Evolutionary conservation across 2,329 filamentous ascomycete genomes (phyloP).

Genomic region (Apiospora marii): DNA sequence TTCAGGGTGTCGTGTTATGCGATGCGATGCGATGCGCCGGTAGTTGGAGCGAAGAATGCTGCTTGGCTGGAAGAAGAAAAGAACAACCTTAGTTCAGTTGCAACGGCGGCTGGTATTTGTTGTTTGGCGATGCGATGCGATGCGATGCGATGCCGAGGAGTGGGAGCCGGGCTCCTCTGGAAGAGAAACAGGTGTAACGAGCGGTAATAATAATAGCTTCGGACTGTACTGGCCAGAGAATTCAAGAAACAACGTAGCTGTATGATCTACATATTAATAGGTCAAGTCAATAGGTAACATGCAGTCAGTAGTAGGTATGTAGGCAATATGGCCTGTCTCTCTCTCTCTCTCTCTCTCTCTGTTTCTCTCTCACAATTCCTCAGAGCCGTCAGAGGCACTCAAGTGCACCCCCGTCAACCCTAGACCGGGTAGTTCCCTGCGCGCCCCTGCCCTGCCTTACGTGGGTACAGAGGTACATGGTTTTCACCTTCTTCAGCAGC

Average conservation of each 20-base stretch:
- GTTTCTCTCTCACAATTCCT: background rate
- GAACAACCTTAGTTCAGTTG: slow-evolving; percentile 20
- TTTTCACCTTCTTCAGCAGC: slow-evolving; percentile 17
- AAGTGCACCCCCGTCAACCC: background rate
- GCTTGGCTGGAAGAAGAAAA: slow-evolving; percentile 19
- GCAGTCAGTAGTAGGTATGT: background rate
- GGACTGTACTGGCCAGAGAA: background rate
- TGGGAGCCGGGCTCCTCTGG: slow-evolving; percentile 3
- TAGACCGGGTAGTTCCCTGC: slow-evolving; percentile 8
- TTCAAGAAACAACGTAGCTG: background rate
- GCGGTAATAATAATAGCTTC: slow-evolving; percentile 18
- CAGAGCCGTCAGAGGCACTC: slow-evolving; percentile 2
- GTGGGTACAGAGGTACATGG: slow-evolving; percentile 18
- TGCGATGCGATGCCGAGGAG: slow-evolving; percentile 3
- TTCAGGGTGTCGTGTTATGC: slow-evolving; percentile 9
- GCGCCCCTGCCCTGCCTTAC: slow-evolving; percentile 10
- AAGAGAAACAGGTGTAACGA: slow-evolving; percentile 7
- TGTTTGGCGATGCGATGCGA: slow-evolving; percentile 11
- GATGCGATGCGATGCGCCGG: slow-evolving; percentile 15
- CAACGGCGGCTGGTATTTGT: slow-evolving; percentile 19
- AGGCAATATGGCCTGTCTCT: background rate
- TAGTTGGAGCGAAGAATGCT: slow-evolving; percentile 13
- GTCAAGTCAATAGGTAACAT: background rate
- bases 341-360: background rate
- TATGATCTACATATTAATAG: slow-evolving; percentile 19